Base-by-base conservation (phyloP, 2,329 filamentous ascomycete genomes). In the Alternaria sp. region DNA sequence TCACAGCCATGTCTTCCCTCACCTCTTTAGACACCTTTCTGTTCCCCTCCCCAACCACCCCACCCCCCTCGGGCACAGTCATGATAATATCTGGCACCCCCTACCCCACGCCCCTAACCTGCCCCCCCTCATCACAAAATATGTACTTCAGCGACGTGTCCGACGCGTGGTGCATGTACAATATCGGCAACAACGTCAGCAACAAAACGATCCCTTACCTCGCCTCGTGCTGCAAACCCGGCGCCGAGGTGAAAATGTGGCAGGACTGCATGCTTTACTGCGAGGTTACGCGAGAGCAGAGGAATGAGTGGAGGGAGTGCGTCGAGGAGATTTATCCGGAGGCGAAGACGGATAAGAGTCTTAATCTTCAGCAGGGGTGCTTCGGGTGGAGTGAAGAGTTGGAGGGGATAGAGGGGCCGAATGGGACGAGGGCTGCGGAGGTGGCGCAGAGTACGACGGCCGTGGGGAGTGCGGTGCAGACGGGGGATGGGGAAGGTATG, bases 141-240 rank as follows among this genome's bases (percentile, higher is more conserved):
- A 40, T 40, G 36, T 40, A 1, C 36, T 40, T 40, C 36, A 40
- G 36, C 36, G 36, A 40, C 36, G 36, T 40, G 0, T 40, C 36
- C 36, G 36, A 1, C 15, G 0, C 0, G n/a, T 40, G 1, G 1
- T 40, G 36, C 36, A 40, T 1, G 15, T 40, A 40, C 36, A 10
- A 17, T 0, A 17, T 40, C 15, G 36, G 0, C 36, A 0, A 0
- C 36, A 0, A 0, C 36, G 1, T 0, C 36, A 10, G 36, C 36
- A 40, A 40, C n/a, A 17, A 40, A 40, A 40, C 36, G 36, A 40
- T 40, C 36, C 36, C 36, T 1, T 40, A 40, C 36, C 36, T 40
- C 36, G 36, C 36, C 36, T 40, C 36, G 36, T 40, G 36, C 36
- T 40, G 36, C 36, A 40, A 40, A 40, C 15, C 15, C 0, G 36